Percentiles rank a stretch among this genome's conserved stretches.
phyloP scores from a whole-genome alignment of 2,329 filamentous ascomycete species.

The Bipolaris cookei region DNA sequence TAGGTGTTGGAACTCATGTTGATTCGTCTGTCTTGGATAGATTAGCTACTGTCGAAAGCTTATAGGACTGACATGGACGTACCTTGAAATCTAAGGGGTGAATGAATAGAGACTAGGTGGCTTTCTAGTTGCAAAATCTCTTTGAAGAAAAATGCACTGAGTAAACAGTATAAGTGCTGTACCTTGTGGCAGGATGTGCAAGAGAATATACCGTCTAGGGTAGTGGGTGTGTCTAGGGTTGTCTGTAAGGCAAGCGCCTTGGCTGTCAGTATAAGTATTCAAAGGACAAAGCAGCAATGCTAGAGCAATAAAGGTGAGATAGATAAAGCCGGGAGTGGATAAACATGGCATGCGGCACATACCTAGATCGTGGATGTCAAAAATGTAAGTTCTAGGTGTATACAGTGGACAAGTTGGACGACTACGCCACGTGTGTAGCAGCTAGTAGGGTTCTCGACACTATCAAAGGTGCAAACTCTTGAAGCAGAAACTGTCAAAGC shows the following conservation, averaged over 20 bases:
- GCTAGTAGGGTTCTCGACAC: background rate
- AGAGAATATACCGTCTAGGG: constrained; percentile 12
- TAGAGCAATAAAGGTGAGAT: constrained; percentile 11
- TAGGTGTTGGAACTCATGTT: constrained; percentile 38
- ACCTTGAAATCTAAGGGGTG: constrained; percentile 22
- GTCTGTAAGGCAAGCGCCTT: constrained; percentile 22
- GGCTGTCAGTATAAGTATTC: constrained; percentile 18
- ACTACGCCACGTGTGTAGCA: background rate
- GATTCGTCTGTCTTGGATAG: constrained; percentile 4
- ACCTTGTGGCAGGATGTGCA: constrained; percentile 17
- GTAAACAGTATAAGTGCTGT: constrained; percentile 15
- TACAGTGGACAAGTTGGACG: background rate
- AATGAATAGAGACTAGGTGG: constrained; percentile 7
- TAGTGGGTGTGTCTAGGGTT: constrained; percentile 17
- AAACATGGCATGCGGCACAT: background rate
- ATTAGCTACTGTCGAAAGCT: constrained; percentile 13
- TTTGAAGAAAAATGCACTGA: constrained; percentile 15
- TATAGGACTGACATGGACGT: constrained; percentile 1
- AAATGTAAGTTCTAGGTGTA: constrained; percentile 1
- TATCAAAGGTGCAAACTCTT: background rate
- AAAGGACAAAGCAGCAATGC: background rate
- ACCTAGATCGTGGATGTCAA: constrained; percentile 10
- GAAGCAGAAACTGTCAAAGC: background rate
- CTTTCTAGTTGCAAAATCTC: constrained; percentile 10
- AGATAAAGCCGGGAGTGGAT: constrained; percentile 2